Base-by-base conservation (phyloP, 345 rosid genomes). In the Hirschfeldia incana region DNA sequence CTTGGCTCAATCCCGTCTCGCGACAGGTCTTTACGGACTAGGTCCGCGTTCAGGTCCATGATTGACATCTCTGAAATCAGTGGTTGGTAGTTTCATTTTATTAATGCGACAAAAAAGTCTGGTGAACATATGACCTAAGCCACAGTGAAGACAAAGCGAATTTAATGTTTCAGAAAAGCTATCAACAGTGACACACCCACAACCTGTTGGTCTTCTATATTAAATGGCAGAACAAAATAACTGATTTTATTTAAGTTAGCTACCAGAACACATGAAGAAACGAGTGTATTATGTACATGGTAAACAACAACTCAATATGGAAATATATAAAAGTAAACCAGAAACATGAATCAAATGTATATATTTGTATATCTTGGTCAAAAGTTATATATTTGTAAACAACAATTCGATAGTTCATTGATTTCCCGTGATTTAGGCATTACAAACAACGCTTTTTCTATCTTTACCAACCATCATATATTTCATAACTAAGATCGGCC, bases 211-310 rank as follows among this genome's bases (percentile, higher is more conserved):
- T 29, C 49, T 67, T n/a, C 29, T 30, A 32, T 33, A 8, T 76
- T 59, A 33, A 62, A 15, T 17, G 62, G 51, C 46, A 74, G n/a
- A 13, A 17, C 36, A 63, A 34, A 21, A 16, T 10, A 26, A 67
- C 5, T 26, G 17, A 13, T 13, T 29, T 30, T 60, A 61, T 30
- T 44, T 8, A 61, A 61, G 42, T 64, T 46, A 69, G 37, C 69
- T 61, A 69, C 53, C 32, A 61, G 67, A 67, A 37, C 68, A 76
- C 67, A 61, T 60, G 73, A 67, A 34, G 65, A 53, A 64, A 65
- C 71, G 71, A 65, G 64, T 65, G 16, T n/a, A 29, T 26, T n/a
- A 29, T 26, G 5, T 62, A 53, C 59, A 53, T 70, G 30, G 27
- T 8, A 61, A 72, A 72, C 30, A 67, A 57, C 42, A 27, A 36